A percentile compares a stretch with the other conserved stretches of the same genome.
Conservation (phyloP, 192 early-diverging fungal species). For the Coemansia sp. region DNA sequence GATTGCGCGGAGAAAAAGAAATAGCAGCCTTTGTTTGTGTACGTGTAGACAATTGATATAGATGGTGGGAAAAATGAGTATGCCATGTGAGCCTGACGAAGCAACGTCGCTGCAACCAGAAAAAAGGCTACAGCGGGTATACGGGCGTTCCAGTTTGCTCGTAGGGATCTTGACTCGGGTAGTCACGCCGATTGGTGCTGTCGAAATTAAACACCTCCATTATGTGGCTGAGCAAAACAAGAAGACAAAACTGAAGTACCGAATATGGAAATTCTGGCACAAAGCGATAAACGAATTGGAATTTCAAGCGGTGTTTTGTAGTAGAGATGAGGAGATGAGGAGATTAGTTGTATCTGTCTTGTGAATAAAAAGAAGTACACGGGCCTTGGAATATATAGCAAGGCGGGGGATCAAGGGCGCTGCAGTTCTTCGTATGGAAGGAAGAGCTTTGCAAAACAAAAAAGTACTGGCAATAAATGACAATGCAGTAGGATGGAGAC, state of each 20-base stretch:
- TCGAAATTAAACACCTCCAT: constrained; percentile 24
- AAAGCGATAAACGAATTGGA: background rate
- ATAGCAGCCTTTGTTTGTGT: background rate
- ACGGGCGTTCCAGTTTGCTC: constrained; percentile 38
- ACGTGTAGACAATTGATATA: background rate
- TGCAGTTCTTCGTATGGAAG: background rate
- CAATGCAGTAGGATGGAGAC: constrained; percentile 1
- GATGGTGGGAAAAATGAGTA: background rate
- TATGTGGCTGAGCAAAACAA: background rate
- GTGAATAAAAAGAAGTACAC: constrained; percentile 1
- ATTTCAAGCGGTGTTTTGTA: background rate
- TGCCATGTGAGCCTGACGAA: background rate
- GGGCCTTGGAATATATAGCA: constrained; percentile 2
- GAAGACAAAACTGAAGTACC: background rate
- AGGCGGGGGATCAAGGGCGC: background rate
- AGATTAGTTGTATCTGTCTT: background rate
- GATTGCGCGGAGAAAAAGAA: background rate
- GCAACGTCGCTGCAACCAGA: background rate
- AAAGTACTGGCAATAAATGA: background rate
- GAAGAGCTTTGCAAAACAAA: background rate
- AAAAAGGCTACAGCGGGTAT: constrained; percentile 9
- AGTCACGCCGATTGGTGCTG: constrained; percentile 36
- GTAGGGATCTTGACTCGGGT: constrained; percentile 45
- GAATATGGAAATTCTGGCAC: background rate
- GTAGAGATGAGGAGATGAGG: background rate